A percentile compares a stretch with the other conserved stretches of the same genome.
Evolutionary conservation across 2,329 filamentous ascomycete genomes (phyloP).

Genomic region (Aspergillus transmontanensis): DNA sequence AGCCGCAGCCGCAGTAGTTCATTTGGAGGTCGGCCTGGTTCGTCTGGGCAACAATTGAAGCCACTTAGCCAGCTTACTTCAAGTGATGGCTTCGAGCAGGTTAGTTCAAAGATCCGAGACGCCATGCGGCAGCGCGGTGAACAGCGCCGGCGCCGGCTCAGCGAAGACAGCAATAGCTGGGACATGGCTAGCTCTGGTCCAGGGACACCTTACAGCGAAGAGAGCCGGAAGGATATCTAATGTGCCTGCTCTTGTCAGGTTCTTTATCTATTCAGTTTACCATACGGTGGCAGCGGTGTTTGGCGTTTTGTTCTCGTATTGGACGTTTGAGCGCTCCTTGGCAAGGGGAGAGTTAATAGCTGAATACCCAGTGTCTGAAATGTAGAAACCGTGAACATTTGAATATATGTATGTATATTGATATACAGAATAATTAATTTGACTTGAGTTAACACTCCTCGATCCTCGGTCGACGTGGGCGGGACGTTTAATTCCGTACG

Average conservation of each 20-base stretch:
- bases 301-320: slow-evolving; percentile 16
- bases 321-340: slow-evolving; percentile 3
- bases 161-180: slow-evolving; percentile 45
- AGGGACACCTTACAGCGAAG: slow-evolving; percentile 39
- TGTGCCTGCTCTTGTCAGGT: background rate
- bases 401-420: background rate
- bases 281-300: slow-evolving; percentile 24
- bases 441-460: background rate
- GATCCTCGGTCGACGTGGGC: background rate
- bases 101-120: slow-evolving; percentile 78
- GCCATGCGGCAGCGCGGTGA: slow-evolving; percentile 81
- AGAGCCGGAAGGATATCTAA: slow-evolving; percentile 40
- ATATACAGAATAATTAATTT: background rate
- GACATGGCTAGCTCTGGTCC: slow-evolving; percentile 43
- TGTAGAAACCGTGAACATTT: background rate
- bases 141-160: slow-evolving; percentile 54
- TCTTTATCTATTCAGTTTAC: slow-evolving; percentile 2
- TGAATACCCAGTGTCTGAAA: background rate
- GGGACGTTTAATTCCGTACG: background rate
- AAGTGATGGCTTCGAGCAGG: slow-evolving; percentile 75
- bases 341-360: background rate
- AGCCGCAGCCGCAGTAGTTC: slow-evolving; percentile 72
- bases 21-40: slow-evolving; percentile 63
- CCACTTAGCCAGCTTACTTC: slow-evolving; percentile 69
- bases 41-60: slow-evolving; percentile 65